Evolutionary conservation across 805 yeast genomes (phyloP).

Genomic region (Candida orba): DNA sequence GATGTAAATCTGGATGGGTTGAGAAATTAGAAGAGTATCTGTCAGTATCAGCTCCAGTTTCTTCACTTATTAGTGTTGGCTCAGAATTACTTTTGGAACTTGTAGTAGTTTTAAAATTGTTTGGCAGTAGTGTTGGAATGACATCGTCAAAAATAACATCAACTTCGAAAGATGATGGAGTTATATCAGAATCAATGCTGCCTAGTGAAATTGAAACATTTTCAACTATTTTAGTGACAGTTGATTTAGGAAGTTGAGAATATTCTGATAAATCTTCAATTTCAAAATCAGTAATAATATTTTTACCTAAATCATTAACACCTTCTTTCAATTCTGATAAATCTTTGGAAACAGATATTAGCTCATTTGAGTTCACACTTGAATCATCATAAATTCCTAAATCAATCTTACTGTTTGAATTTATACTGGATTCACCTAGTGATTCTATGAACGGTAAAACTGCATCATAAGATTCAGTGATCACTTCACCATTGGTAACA

Average conservation of each 20-base stretch:
- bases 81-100: neutral
- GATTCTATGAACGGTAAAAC: constrained; percentile 2
- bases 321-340: constrained; percentile 2
- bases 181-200: neutral
- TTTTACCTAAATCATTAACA: neutral
- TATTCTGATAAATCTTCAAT: neutral
- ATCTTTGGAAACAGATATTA: constrained; percentile 5
- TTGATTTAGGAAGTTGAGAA: no score
- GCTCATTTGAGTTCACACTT: neutral
- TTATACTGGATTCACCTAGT: neutral
- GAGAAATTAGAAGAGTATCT: neutral
- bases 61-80: neutral
- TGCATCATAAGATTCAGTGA: neutral
- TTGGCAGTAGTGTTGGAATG: neutral
- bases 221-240: no score
- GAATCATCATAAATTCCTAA: constrained; percentile 1
- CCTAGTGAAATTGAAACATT: no score
- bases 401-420: constrained; percentile 2
- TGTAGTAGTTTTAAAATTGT: neutral
- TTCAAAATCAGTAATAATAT: neutral
- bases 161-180: neutral
- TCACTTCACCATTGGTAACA: neutral
- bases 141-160: neutral
- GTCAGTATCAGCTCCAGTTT: neutral
- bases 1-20: neutral